Base-by-base conservation (phyloP, 1,139 yeast genomes). In the Pichia sp. region DNA sequence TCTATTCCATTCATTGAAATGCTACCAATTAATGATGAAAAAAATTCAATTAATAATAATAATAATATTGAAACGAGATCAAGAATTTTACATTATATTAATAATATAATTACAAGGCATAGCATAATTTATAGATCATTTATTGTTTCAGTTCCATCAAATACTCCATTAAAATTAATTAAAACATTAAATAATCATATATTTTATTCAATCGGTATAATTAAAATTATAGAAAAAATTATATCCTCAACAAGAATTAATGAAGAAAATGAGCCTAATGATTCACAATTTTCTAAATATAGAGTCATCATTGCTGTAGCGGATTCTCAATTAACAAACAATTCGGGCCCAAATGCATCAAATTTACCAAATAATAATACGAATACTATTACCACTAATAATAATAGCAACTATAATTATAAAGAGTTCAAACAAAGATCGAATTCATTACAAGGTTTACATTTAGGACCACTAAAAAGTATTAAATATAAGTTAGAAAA, bases 71-170 rank as follows among this genome's bases (percentile, higher is more conserved):
- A 34, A n/a, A 46, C 47, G 4, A 47, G 44, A 29, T 39, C 57
- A 4, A 55, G 51, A 39, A 39, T 59, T 7, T 42, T 48, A 27
- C 56, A 53, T 40, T 61, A 54, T 45, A 58, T 62, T 34, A 54
- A 55, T 41, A 52, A 58, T 9, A 51, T 61, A 9, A 58, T 62
- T 9, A 58, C 57, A 4, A 53, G 57, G 40, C 63, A 60, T 39
- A 57, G 56, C 20, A 41, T 44, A 11, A 51, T 52, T 31, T 55
- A 54, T 46, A 51, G 51, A 45, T 48, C 54, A 3, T 62, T 58
- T 40, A 50, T 56, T 22, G 58, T 62, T 4, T 61, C 64, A 2
- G 45, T 60, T n/a, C 63, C 64, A 6, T 47, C 41, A 28, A 55
- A 52, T 42, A 55, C 62, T 2, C 54, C 60, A 5, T 9, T 30